Evolutionary conservation across 192 early-diverging fungal genomes (phyloP).

Genomic region (Coemansia aciculifera): DNA sequence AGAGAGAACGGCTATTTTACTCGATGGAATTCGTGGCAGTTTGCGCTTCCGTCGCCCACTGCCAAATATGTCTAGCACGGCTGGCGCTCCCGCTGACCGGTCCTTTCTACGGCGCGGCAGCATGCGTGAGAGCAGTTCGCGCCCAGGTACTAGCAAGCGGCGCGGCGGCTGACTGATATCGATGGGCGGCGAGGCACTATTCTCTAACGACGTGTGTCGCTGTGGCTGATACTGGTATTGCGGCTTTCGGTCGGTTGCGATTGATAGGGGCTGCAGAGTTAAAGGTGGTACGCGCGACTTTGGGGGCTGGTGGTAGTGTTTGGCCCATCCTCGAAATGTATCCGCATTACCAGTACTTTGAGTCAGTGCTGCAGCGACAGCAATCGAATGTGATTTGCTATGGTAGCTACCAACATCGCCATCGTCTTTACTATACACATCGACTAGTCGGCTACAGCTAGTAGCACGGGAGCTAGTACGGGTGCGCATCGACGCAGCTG

Average conservation of each 20-base stretch:
- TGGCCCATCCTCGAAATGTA: not conserved
- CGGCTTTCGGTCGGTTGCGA: not conserved
- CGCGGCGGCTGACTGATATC: not conserved
- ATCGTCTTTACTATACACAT: not conserved
- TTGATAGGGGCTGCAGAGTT: not conserved
- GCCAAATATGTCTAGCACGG: conserved; percentile 15
- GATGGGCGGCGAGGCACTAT: not conserved
- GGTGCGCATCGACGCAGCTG: not conserved
- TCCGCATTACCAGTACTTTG: not conserved
- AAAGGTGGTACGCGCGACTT: not conserved
- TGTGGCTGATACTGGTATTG: conserved; percentile 2
- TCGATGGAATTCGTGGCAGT: conserved; percentile 35
- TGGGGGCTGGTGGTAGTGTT: not conserved
- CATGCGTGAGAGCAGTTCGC: not conserved
- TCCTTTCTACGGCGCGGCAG: not conserved
- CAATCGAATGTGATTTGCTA: not conserved
- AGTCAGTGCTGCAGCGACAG: not conserved
- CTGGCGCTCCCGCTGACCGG: not conserved
- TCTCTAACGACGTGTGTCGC: not conserved
- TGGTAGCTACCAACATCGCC: not conserved
- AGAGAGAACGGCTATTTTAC: conserved; percentile 43
- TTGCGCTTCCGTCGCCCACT: conserved; percentile 4
- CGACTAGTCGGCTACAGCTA: conserved; percentile 1
- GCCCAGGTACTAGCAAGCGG: not conserved
- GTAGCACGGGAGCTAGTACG: conserved; percentile 23